These are phyloP conservation scores for Wallacemonas sp. DNA, from an alignment of 208 protist species.

Conservation along the genomic window DNA sequence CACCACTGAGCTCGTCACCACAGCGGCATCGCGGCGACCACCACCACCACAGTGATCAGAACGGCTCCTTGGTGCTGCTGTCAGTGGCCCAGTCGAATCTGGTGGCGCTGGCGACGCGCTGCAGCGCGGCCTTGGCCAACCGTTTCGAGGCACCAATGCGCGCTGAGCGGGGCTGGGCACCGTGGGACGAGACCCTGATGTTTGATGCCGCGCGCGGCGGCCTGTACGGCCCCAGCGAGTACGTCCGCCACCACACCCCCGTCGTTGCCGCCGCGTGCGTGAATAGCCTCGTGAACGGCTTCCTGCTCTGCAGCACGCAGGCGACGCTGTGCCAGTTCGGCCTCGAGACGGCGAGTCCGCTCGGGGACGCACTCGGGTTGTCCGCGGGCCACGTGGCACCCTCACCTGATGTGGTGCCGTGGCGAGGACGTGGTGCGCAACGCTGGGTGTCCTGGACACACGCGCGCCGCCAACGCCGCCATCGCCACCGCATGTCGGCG, in stretches of 20 bases:
- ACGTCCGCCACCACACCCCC: slow-evolving; percentile 44
- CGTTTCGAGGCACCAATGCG: slow-evolving; percentile 29
- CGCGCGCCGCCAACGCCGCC: background rate
- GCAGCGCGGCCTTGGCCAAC: slow-evolving; percentile 23
- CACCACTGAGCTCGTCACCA: too few species aligned
- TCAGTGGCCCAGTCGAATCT: slow-evolving; percentile 36
- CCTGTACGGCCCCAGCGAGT: slow-evolving; percentile 37
- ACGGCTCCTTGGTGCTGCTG: slow-evolving; percentile 11
- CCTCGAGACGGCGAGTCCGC: slow-evolving; percentile 25
- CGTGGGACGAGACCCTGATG: slow-evolving; percentile 54
- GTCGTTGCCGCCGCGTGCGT: slow-evolving; percentile 29
- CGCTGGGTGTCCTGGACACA: background rate
- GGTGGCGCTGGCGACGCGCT: slow-evolving; percentile 25
- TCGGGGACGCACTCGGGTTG: slow-evolving; percentile 15
- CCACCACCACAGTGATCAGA: background rate
- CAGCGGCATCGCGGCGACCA: background rate
- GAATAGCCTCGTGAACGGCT: slow-evolving; percentile 48
- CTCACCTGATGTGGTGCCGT: slow-evolving; percentile 2
- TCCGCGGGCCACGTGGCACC: slow-evolving; percentile 16
- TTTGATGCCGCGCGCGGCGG: slow-evolving; percentile 28
- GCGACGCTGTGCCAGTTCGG: slow-evolving; percentile 8
- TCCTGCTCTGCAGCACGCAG: slow-evolving; percentile 34
- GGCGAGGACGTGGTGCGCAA: background rate
- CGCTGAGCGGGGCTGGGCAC: slow-evolving; percentile 34
- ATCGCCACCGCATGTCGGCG: slow-evolving; percentile 8